phyloP scores from a whole-genome alignment of 345 rosid species.

The Salix dunnii region DNA sequence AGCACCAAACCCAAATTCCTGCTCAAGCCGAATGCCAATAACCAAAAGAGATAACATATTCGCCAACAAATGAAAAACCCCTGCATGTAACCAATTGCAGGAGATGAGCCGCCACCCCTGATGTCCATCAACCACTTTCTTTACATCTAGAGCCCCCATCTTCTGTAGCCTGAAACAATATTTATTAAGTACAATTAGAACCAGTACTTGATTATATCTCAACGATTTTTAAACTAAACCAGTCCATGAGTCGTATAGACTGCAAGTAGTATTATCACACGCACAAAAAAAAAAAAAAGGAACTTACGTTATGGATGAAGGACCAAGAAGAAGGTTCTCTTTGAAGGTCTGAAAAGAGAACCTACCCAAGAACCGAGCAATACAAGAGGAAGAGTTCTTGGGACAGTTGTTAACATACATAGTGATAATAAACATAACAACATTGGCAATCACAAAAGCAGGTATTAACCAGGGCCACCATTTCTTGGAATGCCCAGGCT shows the following conservation, averaged over 20 bases:
- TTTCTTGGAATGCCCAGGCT: slow-evolving; percentile 55
- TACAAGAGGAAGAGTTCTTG: slow-evolving; percentile 60
- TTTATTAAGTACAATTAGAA: background rate
- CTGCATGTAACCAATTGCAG: slow-evolving; percentile 90
- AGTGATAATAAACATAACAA: slow-evolving; percentile 64
- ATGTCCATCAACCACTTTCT: slow-evolving; percentile 54
- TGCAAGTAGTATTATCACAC: background rate
- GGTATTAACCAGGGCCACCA: slow-evolving; percentile 85
- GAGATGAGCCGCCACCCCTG: slow-evolving; percentile 83
- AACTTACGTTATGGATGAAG: slow-evolving; percentile 70
- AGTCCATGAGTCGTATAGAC: no score
- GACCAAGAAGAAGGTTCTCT: slow-evolving; percentile 96
- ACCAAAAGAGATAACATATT: slow-evolving; percentile 85
- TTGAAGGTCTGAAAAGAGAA: slow-evolving; percentile 83
- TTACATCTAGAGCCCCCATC: slow-evolving; percentile 73
- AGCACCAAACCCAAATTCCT: slow-evolving; percentile 86
- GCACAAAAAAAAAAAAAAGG: background rate
- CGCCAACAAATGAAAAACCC: slow-evolving; percentile 76
- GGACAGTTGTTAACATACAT: slow-evolving; percentile 89
- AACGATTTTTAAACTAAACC: no score
- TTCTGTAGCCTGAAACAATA: slow-evolving; percentile 49
- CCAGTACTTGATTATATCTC: no score
- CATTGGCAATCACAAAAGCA: slow-evolving; percentile 64
- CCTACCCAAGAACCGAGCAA: slow-evolving; percentile 71
- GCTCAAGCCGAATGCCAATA: slow-evolving; percentile 84